Conservation (phyloP, 73 alveolate genomes). For the Paramecium biaurelia region DNA sequence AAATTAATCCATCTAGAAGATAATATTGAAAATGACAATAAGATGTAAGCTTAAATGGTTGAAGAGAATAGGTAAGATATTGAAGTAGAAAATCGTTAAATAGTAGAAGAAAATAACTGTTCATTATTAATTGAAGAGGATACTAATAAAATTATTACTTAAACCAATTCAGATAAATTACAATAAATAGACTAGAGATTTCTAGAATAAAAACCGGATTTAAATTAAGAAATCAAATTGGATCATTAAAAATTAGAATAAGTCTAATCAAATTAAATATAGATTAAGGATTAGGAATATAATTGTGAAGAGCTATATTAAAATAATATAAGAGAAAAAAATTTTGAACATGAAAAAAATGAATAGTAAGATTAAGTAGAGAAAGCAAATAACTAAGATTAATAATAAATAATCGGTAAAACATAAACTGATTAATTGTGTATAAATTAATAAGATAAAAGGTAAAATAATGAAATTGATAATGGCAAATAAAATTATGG, state of each 20-base stretch:
- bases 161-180: not conserved
- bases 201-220: too few species aligned
- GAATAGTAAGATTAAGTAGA: not conserved
- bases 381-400: not conserved
- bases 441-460: too few species aligned
- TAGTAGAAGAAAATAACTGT: not conserved
- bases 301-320: not conserved
- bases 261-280: too few species aligned
- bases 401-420: not conserved
- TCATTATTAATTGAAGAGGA: not conserved
- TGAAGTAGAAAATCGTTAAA: not conserved
- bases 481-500: not conserved
- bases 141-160: not conserved
- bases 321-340: not conserved
- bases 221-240: not conserved
- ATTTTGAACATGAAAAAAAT: not conserved
- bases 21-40: not conserved
- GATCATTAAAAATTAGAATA: not conserved
- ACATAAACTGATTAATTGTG: not conserved
- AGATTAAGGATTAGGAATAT: not conserved
- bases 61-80: not conserved
- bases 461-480: not conserved
- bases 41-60: not conserved
- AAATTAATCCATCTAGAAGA: not conserved
- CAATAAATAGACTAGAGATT: not conserved